phyloP scores from a whole-genome alignment of 1,139 yeast species.

The Blastobotrys illinoisensis region DNA sequence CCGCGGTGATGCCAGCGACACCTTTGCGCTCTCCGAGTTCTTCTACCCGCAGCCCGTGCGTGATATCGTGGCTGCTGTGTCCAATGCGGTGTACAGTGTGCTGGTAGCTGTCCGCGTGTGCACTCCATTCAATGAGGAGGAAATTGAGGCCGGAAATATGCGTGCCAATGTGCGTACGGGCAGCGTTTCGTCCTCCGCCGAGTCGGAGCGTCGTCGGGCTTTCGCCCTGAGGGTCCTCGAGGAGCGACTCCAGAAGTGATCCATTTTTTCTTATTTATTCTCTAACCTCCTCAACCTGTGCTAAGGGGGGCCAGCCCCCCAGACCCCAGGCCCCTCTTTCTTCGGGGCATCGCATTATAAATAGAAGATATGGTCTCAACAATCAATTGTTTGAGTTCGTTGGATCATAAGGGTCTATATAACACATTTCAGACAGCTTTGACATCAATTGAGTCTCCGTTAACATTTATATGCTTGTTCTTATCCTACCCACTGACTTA shows the following conservation, averaged over 20 bases:
- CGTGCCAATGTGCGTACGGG: constrained; percentile 39
- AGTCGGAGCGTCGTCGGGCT: constrained; percentile 81
- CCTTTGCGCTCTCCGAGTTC: constrained; percentile 76
- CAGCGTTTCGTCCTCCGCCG: constrained; percentile 28
- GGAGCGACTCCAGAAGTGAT: constrained; percentile 41
- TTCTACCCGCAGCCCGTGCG: constrained; percentile 61
- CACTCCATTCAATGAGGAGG: constrained; percentile 63
- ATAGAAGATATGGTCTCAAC: too few relatives aligned
- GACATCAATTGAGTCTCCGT: too few relatives aligned
- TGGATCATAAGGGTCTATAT: too few relatives aligned
- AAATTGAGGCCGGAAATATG: constrained; percentile 66
- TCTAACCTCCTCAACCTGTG: constrained; percentile 3
- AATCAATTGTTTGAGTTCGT: too few relatives aligned
- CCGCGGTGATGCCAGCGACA: constrained; percentile 85
- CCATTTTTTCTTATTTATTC: not conserved
- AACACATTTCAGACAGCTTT: too few relatives aligned
- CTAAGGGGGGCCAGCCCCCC: not conserved
- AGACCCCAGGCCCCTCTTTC: too few relatives aligned
- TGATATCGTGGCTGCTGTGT: constrained; percentile 45
- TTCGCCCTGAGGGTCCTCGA: constrained; percentile 79
- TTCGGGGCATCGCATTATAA: too few relatives aligned
- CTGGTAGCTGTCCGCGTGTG: constrained; percentile 50
- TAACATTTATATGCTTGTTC: too few relatives aligned
- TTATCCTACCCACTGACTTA: too few relatives aligned
- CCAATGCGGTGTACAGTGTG: constrained; percentile 49